phyloP scores from a whole-genome alignment of 495 filamentous ascomycete species.

The Podospora tetraspora region DNA sequence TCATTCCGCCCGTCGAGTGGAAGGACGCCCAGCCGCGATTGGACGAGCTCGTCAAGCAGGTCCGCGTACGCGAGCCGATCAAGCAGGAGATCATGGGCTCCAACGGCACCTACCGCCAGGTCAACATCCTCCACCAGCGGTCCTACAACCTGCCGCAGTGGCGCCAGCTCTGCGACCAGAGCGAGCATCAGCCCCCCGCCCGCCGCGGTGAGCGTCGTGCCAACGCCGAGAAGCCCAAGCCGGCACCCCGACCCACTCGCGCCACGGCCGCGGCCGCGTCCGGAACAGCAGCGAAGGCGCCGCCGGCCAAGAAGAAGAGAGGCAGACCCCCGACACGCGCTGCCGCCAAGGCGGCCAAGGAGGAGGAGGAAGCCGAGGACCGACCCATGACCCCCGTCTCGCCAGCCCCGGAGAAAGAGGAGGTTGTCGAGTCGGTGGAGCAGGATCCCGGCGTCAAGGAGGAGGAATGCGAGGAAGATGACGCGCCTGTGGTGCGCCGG shows the following conservation, averaged over 20 bases:
- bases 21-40: conserved; percentile 69
- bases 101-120: conserved; percentile 89
- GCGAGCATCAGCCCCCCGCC: conserved; percentile 94
- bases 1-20: conserved; percentile 94
- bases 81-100: conserved; percentile 95
- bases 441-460: conserved; percentile 40
- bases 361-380: conserved; percentile 36
- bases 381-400: conserved; percentile 53
- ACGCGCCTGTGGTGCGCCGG: conserved; percentile 31
- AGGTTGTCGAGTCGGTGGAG: conserved; percentile 43
- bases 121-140: conserved; percentile 91
- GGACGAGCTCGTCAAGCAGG: conserved; percentile 80
- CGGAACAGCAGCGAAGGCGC: conserved; percentile 10
- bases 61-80: conserved; percentile 93
- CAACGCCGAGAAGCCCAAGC: conserved; percentile 58
- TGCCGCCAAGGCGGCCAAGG: conserved; percentile 25
- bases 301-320: conserved; percentile 32
- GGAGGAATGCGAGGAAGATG: conserved; percentile 39
- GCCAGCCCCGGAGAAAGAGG: conserved; percentile 38
- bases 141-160: conserved; percentile 96
- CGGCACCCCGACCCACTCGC: conserved; percentile 21
- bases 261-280: conserved; percentile 24
- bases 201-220: conserved; percentile 82
- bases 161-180: conserved; percentile 84
- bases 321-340: conserved; percentile 22